Evolutionary conservation across 176 grass and related monocot species (phyloP), one percentile per base, ranked within the genome.

Genomic region (Pontederia crassipes): DNA sequence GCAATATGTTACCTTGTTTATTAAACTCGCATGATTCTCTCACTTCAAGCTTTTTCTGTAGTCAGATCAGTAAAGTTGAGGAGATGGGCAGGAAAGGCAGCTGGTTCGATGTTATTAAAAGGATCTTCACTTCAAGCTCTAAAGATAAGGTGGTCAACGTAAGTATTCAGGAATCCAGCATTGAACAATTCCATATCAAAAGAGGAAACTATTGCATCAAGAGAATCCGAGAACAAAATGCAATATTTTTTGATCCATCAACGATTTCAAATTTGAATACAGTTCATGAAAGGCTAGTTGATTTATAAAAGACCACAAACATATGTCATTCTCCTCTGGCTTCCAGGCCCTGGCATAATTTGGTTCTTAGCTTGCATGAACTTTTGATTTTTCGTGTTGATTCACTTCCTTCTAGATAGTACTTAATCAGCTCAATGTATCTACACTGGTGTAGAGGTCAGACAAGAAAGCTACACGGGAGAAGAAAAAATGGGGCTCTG

Each of bases 21-120:
- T 12, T 28, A 59, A 12, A 53, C 8, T 29, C 12, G 20, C 20
- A 28, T 13, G 10, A 28, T 4, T 58, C 56, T 13, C 28, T 11
- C 56, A 58, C 12, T 29, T 32, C 56, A 2, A 59, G 57, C 18
- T 12, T 28, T 12, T 13, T 32, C 57, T 59, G 57, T 18, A 4
- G 35, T 63, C 47, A 12, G 16, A 3, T 6, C 16, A 51, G 47
- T 82, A 55, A 91, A 88, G 81, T 65, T 73, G 85, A 88, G 61
- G 76, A 97, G 62, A 98, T 98, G 94, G 94, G 94, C 1, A 93
- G 83, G 85, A 98, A 98, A 65, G 85, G 94, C 26, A 89, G 64
- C 46, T 98, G 94, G 94, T 82, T 98, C 66, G 70, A 49, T 58
- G 82, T 88, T 57, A 73, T 98, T 64, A 98, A 77, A 79, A 89